A percentile compares a stretch with the other conserved stretches of the same genome.
phyloP scores from a whole-genome alignment of 352 stramenopile genomes.

The Sclerospora graminicola region DNA sequence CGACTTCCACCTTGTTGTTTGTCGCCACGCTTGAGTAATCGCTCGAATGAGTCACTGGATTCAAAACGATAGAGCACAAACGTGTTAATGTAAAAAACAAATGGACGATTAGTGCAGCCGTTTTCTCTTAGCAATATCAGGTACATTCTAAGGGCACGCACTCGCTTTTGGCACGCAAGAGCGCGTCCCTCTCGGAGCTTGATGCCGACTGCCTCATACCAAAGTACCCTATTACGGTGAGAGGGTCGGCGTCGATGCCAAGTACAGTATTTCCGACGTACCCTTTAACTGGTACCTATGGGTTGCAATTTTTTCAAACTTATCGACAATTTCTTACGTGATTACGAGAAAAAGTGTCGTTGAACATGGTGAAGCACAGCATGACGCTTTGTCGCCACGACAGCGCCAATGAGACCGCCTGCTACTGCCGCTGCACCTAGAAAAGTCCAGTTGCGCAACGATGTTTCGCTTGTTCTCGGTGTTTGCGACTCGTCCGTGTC shows the following conservation, averaged over 20 bases:
- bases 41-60: constrained; percentile 29
- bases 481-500: constrained; percentile 8
- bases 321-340: too few species aligned
- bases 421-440: constrained; percentile 19
- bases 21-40: constrained; percentile 18
- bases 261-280: background rate
- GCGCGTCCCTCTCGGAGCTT: constrained; percentile 16
- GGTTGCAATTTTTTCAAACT: too few species aligned
- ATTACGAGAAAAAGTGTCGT: constrained; percentile 5
- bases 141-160: too few species aligned
- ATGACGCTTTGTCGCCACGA: constrained; percentile 8
- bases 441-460: constrained; percentile 11
- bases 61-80: background rate
- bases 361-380: constrained; percentile 9
- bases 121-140: background rate
- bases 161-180: constrained; percentile 23
- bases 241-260: background rate
- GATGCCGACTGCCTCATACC: constrained; percentile 13
- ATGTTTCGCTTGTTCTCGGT: background rate
- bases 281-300: too few species aligned
- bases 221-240: background rate
- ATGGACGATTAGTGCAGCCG: background rate
- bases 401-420: constrained; percentile 23
- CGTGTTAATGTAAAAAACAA: background rate
- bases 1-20: constrained; percentile 2